phyloP scores from a whole-genome alignment of 2,329 filamentous ascomycete species.

The Nectriaceae sp. region DNA sequence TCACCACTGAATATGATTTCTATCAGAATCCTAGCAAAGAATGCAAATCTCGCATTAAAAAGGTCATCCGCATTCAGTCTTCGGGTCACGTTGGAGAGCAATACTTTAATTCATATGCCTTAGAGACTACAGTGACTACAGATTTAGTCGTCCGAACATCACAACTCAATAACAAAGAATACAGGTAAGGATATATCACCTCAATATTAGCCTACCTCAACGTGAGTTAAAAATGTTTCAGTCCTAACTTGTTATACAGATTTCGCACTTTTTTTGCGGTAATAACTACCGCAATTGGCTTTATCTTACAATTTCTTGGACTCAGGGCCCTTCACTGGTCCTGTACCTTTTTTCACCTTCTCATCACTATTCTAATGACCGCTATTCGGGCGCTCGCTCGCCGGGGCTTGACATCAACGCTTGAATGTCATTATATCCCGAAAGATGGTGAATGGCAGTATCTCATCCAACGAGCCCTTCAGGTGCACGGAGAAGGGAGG shows the following conservation, averaged over 20 bases:
- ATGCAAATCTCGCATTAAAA: neutral
- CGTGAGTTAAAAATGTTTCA: neutral
- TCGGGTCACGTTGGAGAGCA: neutral
- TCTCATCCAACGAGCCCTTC: no score
- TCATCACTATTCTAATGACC: conserved; percentile 24
- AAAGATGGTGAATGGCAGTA: no score
- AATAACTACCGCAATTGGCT: conserved; percentile 18
- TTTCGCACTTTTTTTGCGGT: neutral
- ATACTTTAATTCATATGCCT: neutral
- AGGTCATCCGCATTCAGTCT: neutral
- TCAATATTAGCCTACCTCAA: neutral
- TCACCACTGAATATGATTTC: neutral
- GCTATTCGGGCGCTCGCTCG: conserved; percentile 26
- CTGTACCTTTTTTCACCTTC: conserved; percentile 27
- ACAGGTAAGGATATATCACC: neutral
- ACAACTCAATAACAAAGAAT: neutral
- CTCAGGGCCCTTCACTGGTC: conserved; percentile 30
- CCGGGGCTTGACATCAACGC: conserved; percentile 7
- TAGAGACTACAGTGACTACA: neutral
- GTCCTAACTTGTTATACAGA: neutral
- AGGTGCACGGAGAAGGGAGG: no score
- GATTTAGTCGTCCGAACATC: neutral
- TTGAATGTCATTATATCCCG: no score
- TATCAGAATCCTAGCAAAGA: neutral
- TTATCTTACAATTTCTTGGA: conserved; percentile 31